Evolutionary conservation across 495 filamentous ascomycete genomes (phyloP).

Genomic region (Friedmanniomyces simplex): DNA sequence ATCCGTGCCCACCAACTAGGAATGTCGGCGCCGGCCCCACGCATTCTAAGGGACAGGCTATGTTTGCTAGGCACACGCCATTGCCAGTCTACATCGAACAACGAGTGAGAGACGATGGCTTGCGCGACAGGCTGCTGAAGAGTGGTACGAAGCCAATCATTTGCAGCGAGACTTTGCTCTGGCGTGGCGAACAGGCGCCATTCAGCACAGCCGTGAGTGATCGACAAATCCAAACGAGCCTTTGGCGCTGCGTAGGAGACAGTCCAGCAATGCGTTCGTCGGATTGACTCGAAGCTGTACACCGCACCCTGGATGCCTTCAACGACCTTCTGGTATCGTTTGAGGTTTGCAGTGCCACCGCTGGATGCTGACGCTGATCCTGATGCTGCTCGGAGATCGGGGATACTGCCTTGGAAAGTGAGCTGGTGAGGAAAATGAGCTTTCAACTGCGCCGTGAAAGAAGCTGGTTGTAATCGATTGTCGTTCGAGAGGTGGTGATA

Average conservation of each 20-base stretch:
- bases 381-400: background rate
- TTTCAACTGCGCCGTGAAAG: constrained; percentile 37
- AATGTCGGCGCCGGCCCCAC: background rate
- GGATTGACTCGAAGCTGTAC: constrained; percentile 39
- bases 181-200: constrained; percentile 49
- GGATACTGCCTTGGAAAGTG: constrained; percentile 2
- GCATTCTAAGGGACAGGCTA: background rate
- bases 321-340: constrained; percentile 29
- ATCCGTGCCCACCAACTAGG: constrained; percentile 21
- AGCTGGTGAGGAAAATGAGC: constrained; percentile 22
- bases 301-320: constrained; percentile 28
- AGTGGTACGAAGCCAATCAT: constrained; percentile 37
- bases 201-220: constrained; percentile 33
- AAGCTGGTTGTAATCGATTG: constrained; percentile 34
- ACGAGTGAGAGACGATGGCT: constrained; percentile 30
- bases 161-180: constrained; percentile 26
- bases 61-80: constrained; percentile 5
- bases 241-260: constrained; percentile 36
- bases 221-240: constrained; percentile 41
- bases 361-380: background rate
- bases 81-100: constrained; percentile 23
- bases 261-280: constrained; percentile 43
- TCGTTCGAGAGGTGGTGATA: constrained; percentile 28
- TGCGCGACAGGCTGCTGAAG: constrained; percentile 47
- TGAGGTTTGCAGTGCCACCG: background rate